A percentile compares a stretch with the other conserved stretches of the same genome.
Conservation (phyloP, 2,329 filamentous ascomycete genomes). For the Colletotrichum spaethianum region DNA sequence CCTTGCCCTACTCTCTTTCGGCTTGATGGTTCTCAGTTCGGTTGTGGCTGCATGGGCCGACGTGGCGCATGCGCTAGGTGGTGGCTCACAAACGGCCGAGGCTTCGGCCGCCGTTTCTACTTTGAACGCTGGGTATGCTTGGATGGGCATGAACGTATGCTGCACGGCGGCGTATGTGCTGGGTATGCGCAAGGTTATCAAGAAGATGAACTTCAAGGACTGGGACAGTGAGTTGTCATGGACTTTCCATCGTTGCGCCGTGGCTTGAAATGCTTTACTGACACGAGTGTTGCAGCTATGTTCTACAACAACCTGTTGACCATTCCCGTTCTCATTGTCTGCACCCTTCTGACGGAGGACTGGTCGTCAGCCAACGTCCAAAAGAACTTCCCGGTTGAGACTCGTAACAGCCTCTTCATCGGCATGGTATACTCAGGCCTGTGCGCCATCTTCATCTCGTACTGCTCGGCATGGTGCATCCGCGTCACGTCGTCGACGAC, state of each 20-base stretch:
- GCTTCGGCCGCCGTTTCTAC: conserved; percentile 86
- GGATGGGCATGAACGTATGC: conserved; percentile 98
- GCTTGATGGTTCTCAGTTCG: conserved; percentile 95
- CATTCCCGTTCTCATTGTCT: conserved; percentile 89
- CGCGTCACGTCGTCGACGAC: conserved; percentile 97
- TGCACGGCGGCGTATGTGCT: conserved; percentile 92
- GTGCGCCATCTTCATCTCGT: conserved; percentile 98
- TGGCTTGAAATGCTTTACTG: conserved; percentile 45
- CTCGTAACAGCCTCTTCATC: conserved; percentile 83
- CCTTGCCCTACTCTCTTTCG: conserved; percentile 92
- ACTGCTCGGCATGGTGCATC: conserved; percentile 99
- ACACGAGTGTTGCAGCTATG: conserved; percentile 78
- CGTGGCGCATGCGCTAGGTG: conserved; percentile 84
- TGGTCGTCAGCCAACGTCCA: conserved; percentile 89
- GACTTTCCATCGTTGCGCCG: not conserved
- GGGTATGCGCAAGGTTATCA: conserved; percentile 97
- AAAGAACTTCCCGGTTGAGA: conserved; percentile 89
- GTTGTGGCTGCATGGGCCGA: conserved; percentile 97
- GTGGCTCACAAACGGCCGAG: conserved; percentile 69
- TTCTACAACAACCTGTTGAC: conserved; percentile 99
- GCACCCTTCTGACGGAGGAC: conserved; percentile 88
- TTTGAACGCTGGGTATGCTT: conserved; percentile 93
- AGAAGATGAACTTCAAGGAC: conserved; percentile 99
- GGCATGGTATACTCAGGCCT: conserved; percentile 96
- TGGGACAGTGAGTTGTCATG: conserved; percentile 86